phyloP scores from a whole-genome alignment of 768 basidiomycete species.

The Collybia nuda region DNA sequence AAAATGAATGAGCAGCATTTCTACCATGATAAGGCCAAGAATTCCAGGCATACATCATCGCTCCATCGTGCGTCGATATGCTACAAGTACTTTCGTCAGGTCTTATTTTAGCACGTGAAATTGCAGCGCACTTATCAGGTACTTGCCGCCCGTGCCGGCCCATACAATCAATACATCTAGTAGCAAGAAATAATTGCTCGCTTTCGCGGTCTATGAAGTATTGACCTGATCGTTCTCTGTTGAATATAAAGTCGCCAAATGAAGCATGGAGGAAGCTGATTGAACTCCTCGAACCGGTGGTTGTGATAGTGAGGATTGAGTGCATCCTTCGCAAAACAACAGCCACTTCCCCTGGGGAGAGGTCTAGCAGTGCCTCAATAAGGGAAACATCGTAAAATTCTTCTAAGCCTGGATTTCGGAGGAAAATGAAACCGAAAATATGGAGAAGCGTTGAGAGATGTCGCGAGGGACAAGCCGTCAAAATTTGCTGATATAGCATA shows the following conservation, averaged over 20 bases:
- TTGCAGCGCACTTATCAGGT: no score
- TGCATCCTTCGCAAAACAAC: background rate
- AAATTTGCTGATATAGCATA: constrained; percentile 13
- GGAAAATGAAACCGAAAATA: background rate
- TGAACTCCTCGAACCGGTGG: no score
- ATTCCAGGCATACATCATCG: no score
- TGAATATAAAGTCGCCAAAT: constrained; percentile 2
- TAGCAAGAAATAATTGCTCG: background rate
- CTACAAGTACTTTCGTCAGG: no score
- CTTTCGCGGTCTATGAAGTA: background rate
- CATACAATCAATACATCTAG: background rate
- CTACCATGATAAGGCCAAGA: no score
- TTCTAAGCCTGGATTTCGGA: background rate
- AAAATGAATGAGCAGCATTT: no score
- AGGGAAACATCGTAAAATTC: no score
- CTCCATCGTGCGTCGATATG: no score
- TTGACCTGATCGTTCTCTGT: background rate
- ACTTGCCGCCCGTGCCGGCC: no score
- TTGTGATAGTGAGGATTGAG: background rate
- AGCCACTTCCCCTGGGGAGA: background rate
- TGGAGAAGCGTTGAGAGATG: background rate
- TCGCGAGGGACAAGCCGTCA: background rate
- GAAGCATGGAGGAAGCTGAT: constrained; percentile 3
- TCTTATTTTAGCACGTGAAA: no score
- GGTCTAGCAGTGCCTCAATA: background rate